Conservation (phyloP, 352 stramenopile genomes). For the Globisporangium polare region DNA sequence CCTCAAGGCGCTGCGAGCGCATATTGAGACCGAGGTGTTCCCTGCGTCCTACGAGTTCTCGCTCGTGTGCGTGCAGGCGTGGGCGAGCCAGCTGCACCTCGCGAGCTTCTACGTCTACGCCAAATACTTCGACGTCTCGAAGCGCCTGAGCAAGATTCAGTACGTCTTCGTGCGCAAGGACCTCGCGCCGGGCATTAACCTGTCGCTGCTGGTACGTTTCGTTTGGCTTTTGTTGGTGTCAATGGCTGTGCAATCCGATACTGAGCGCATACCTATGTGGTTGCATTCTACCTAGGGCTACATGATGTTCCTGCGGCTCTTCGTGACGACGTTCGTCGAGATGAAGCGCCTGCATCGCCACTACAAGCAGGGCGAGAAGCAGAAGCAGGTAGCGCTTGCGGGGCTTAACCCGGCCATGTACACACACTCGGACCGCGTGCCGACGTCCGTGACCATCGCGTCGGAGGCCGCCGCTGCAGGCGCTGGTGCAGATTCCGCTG, state of each 20-base stretch:
- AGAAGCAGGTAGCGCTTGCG: constrained; percentile 29
- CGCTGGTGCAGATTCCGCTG: constrained; percentile 2
- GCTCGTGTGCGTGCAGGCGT: constrained; percentile 39
- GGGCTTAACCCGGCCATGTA: constrained; percentile 16
- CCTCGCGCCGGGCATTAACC: constrained; percentile 45
- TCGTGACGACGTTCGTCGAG: constrained; percentile 44
- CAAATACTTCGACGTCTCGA: constrained; percentile 66
- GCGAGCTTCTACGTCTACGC: constrained; percentile 75
- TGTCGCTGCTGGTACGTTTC: constrained; percentile 59
- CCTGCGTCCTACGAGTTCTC: constrained; percentile 61
- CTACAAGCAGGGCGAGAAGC: constrained; percentile 40
- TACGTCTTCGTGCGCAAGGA: constrained; percentile 80
- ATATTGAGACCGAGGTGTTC: constrained; percentile 43
- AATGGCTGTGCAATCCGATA: neutral
- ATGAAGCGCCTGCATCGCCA: constrained; percentile 46
- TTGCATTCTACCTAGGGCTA: constrained; percentile 45
- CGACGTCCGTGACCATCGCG: constrained; percentile 24
- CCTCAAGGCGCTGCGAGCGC: constrained; percentile 31
- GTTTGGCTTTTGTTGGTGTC: neutral
- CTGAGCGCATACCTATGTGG: neutral
- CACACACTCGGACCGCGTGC: constrained; percentile 37
- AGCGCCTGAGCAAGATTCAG: constrained; percentile 61
- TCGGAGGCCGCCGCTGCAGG: neutral
- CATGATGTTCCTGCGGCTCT: constrained; percentile 67
- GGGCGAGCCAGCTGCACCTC: constrained; percentile 53